Evolutionary conservation across 257 asterid species (phyloP).

Genomic region (Cruciata laevipes): DNA sequence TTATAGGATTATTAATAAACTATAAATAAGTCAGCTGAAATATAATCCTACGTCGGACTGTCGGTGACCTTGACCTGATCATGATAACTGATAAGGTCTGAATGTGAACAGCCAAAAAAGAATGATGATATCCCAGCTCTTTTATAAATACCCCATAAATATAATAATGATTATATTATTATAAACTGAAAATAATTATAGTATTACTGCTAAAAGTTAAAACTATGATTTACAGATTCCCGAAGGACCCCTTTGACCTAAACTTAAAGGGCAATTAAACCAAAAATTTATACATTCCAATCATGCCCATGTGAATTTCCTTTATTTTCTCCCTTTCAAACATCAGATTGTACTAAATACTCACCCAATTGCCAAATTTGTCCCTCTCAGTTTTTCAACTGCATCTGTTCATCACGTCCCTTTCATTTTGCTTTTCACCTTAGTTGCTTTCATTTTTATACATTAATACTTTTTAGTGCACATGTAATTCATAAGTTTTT

Average conservation of each 20-base stretch:
- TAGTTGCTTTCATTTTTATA: no score
- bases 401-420: neutral
- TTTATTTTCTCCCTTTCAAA: constrained; percentile 20
- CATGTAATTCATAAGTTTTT: no score
- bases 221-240: neutral
- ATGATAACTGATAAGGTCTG: no score
- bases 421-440: neutral
- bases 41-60: neutral
- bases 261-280: constrained; percentile 13
- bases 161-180: no score
- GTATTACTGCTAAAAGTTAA: neutral
- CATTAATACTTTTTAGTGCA: no score
- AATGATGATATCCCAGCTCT: neutral
- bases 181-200: no score
- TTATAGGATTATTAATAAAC: neutral
- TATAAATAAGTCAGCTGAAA: neutral
- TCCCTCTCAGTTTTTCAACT: neutral
- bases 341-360: constrained; percentile 3
- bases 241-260: constrained; percentile 18
- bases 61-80: constrained; percentile 1
- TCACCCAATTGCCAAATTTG: constrained; percentile 8
- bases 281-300: neutral
- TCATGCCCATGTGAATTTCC: constrained; percentile 25
- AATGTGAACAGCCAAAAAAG: neutral
- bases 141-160: no score